Evolutionary conservation across 768 basidiomycete species (phyloP), one percentile per base, ranked within the genome.

Genomic region (Boletus subparvulus): DNA sequence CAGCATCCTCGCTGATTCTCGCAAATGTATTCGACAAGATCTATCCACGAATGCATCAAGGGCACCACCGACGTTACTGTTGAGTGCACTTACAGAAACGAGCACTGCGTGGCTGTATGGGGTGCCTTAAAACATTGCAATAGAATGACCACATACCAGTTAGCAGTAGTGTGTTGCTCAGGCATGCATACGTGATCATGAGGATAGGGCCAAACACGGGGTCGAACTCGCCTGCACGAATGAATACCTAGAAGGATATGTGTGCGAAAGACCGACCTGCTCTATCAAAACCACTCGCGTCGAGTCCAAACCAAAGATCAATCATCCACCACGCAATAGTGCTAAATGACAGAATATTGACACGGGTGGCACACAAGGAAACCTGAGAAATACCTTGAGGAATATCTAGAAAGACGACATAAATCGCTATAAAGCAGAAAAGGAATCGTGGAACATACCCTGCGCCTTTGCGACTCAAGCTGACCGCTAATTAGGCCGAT

Each of bases 1-100:
- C 86, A 32, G 96, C 97, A 72, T 98, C 94, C 62, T 92, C 88
- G 60, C 87, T 95, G 65, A 98, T 93, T 8, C 83, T 90, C 1
- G 95, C 87, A 69, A 99, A 99, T 0, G 97, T 98, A 67, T 98
- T 92, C 7, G 93, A 93, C 26, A 99, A 77, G 47, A 98, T 98
- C 92, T 93, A 63, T 70, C 67, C 40, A 76, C 61, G 8, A 39
- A 36, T 50, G 16, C 32, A 39, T 54, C 28, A 52, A 32, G 13
- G 16, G 16, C 10, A 32, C 40, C 11, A 28, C 19, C 26, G 13
- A 37, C 5, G 66, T 65, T 11, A 36, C 21, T 12, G 41, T 24
- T 40, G 32, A 6, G 26, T 26, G 24, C 21, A 72, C 86, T 56
- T 69, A 91, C 90, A 60, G 90, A 91, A 56, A 92, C 90, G 47